phyloP scores from a whole-genome alignment of 2,329 filamentous ascomycete genomes.

The Trichophyton equinum region DNA sequence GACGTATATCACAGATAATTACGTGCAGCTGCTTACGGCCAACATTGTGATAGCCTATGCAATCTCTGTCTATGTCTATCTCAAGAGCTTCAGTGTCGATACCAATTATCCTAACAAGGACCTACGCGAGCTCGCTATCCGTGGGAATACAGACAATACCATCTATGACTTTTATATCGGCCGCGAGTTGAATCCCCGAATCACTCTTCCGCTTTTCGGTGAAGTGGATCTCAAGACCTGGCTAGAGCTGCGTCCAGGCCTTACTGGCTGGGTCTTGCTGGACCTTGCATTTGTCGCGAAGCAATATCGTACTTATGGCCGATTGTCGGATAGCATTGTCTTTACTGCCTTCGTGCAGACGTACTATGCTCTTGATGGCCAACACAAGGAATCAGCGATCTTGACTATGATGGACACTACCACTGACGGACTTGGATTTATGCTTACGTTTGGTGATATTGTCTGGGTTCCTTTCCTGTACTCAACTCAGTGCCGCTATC shows the following conservation, averaged over 20 bases:
- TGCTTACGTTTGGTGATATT: slow-evolving; percentile 85
- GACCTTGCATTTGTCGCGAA: slow-evolving; percentile 75
- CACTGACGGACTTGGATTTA: slow-evolving; percentile 86
- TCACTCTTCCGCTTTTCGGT: slow-evolving; percentile 59
- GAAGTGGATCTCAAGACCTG: slow-evolving; percentile 77
- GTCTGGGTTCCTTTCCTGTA: slow-evolving; percentile 90
- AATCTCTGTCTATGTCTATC: slow-evolving; percentile 67
- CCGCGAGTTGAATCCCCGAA: slow-evolving; percentile 81
- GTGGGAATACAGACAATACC: slow-evolving; percentile 70
- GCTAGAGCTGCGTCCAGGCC: slow-evolving; percentile 79
- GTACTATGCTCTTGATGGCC: slow-evolving; percentile 71
- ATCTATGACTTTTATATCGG: slow-evolving; percentile 97
- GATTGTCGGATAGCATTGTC: slow-evolving; percentile 72
- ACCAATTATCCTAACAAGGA: slow-evolving; percentile 43
- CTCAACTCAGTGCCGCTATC: slow-evolving; percentile 70
- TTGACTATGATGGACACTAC: slow-evolving; percentile 92
- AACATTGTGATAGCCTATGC: slow-evolving; percentile 65
- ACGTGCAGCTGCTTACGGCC: slow-evolving; percentile 68
- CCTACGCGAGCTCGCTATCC: slow-evolving; percentile 64
- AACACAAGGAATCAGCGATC: slow-evolving; percentile 78
- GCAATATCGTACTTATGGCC: slow-evolving; percentile 76
- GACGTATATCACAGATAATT: slow-evolving; percentile 89
- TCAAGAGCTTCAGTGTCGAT: slow-evolving; percentile 62
- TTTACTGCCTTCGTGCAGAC: slow-evolving; percentile 66
- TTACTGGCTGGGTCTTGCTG: slow-evolving; percentile 78